Percentiles rank a stretch among this genome's conserved stretches.
phyloP scores from a whole-genome alignment of 1,284 basidiomycete genomes.

The Rhodotorula sp. region DNA sequence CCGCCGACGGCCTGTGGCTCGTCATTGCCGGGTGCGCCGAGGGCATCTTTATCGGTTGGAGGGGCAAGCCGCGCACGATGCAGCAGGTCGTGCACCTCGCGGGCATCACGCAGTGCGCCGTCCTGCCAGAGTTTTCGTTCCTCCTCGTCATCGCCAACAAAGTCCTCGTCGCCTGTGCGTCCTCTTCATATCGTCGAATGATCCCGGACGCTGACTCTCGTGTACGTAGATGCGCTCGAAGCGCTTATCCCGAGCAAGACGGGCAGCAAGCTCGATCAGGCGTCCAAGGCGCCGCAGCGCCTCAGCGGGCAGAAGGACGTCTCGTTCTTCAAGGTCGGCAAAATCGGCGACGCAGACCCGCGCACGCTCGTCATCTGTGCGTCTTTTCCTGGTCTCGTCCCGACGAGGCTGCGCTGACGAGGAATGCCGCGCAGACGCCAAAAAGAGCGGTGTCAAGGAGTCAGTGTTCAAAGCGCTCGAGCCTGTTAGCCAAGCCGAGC shows the following conservation, averaged over 20 bases:
- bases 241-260: slow-evolving; percentile 78
- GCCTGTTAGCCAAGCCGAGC: slow-evolving; percentile 82
- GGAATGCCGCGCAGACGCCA: slow-evolving; percentile 65
- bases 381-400: not conserved
- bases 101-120: slow-evolving; percentile 88
- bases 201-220: too few species aligned
- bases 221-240: slow-evolving; percentile 78
- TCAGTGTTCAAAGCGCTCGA: slow-evolving; percentile 92
- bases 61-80: slow-evolving; percentile 80
- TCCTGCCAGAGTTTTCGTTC: slow-evolving; percentile 91
- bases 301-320: slow-evolving; percentile 87
- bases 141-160: slow-evolving; percentile 93
- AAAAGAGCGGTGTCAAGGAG: slow-evolving; percentile 85
- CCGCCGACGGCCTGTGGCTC: slow-evolving; percentile 74
- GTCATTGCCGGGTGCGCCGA: slow-evolving; percentile 92
- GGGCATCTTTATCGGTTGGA: slow-evolving; percentile 94
- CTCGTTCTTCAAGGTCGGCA: slow-evolving; percentile 90
- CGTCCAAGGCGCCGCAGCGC: slow-evolving; percentile 65
- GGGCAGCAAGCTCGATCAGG: slow-evolving; percentile 61
- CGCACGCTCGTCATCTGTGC: slow-evolving; percentile 74
- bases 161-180: slow-evolving; percentile 57
- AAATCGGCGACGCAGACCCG: slow-evolving; percentile 57
- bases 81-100: slow-evolving; percentile 86
- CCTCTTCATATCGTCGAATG: too few species aligned
- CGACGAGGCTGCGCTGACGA: not conserved